Conservation (phyloP, 2,329 filamentous ascomycete species). For the Aspergillus transmontanensis region DNA sequence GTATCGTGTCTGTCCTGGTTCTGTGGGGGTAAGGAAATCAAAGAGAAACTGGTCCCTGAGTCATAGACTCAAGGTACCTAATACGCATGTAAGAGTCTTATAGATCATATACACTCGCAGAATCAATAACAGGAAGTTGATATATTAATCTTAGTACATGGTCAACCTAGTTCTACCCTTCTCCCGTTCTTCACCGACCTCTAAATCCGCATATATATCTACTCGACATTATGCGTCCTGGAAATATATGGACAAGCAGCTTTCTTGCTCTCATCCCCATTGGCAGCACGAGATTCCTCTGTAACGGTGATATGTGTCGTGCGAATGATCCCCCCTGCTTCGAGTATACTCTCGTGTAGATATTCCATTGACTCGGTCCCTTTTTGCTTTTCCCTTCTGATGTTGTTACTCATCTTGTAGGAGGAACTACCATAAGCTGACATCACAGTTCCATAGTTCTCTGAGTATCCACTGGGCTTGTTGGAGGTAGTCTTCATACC, state of each 20-base stretch:
- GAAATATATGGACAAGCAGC: not conserved
- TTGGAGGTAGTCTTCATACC: not conserved
- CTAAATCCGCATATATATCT: no score
- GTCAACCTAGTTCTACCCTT: no score
- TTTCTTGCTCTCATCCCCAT: not conserved
- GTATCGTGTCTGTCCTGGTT: no score
- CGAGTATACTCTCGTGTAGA: not conserved
- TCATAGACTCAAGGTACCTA: no score
- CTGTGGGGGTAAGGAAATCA: no score
- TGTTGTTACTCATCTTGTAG: not conserved
- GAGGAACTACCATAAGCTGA: not conserved
- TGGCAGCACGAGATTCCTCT: not conserved
- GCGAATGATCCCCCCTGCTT: not conserved
- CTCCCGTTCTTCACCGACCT: no score
- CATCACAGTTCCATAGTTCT: not conserved
- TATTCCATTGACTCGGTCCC: constrained; percentile 5
- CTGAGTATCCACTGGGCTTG: not conserved
- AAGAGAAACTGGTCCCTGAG: no score
- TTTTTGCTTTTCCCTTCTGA: not conserved
- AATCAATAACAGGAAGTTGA: no score
- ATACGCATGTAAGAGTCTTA: no score
- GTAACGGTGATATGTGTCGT: constrained; percentile 9
- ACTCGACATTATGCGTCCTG: not conserved
- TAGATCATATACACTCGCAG: no score
- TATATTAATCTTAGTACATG: no score